Evolutionary conservation across 179 eudicot species (phyloP).

Genomic region (Vitellaria paradoxa): DNA sequence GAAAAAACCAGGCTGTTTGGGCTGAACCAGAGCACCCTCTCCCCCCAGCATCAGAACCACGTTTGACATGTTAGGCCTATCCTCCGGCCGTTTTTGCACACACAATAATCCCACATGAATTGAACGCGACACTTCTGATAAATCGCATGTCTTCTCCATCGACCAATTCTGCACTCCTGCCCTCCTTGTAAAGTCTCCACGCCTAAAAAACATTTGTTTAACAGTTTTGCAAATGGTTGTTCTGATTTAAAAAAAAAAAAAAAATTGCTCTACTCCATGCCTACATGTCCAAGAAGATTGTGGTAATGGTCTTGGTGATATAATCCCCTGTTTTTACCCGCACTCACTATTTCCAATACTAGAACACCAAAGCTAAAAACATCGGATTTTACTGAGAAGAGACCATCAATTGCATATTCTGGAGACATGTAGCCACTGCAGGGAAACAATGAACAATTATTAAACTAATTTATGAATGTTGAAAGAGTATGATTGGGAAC

Average conservation of each 20-base stretch:
- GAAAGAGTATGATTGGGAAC: not conserved
- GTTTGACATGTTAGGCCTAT: no score
- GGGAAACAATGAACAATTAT: not conserved
- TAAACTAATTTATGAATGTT: not conserved
- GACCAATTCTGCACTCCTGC: not conserved
- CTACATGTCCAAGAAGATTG: slow-evolving; percentile 38
- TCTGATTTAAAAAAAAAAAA: no score
- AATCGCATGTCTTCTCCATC: not conserved
- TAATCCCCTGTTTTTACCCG: slow-evolving; percentile 21
- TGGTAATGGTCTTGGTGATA: slow-evolving; percentile 19
- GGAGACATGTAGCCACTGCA: not conserved
- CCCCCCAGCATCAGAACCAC: no score
- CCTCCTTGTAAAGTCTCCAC: not conserved
- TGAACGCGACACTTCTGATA: slow-evolving; percentile 1
- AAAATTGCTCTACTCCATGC: not conserved
- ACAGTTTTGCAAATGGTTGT: no score
- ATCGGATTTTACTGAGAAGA: slow-evolving; percentile 10
- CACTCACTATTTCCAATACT: no score
- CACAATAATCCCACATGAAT: slow-evolving; percentile 19
- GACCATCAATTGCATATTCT: slow-evolving; percentile 8
- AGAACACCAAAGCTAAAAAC: slow-evolving; percentile 29
- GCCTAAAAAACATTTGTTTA: no score
- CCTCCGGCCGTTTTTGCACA: no score
- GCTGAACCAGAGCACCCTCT: no score
- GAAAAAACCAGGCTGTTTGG: no score